phyloP scores from a whole-genome alignment of 176 grass and related monocot genomes.

The Aegilops longissima region DNA sequence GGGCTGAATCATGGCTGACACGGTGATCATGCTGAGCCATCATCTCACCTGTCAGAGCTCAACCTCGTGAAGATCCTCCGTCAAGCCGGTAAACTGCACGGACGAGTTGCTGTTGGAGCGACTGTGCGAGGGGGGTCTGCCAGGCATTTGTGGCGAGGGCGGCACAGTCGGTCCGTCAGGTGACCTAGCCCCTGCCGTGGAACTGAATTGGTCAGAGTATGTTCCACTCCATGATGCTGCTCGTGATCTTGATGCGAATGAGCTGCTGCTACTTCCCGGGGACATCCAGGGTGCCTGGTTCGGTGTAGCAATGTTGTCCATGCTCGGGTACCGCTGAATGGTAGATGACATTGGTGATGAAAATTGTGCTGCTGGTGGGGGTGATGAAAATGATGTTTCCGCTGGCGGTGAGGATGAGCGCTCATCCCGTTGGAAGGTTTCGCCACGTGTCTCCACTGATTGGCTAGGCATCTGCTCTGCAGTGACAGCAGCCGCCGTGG shows the following conservation, averaged over 20 bases:
- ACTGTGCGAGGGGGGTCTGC: constrained; percentile 18
- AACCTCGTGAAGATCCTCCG: constrained; percentile 74
- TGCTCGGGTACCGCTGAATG: constrained; percentile 70
- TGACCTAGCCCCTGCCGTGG: constrained; percentile 13
- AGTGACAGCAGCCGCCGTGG: constrained; percentile 29
- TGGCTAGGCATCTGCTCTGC: constrained; percentile 44
- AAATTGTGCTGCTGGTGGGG: constrained; percentile 42
- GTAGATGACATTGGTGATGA: constrained; percentile 48
- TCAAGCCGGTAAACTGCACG: constrained; percentile 42
- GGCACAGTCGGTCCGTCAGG: constrained; percentile 27
- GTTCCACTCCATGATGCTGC: constrained; percentile 89
- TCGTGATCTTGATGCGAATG: constrained; percentile 49
- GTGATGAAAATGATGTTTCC: constrained; percentile 56
- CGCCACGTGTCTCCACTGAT: constrained; percentile 39
- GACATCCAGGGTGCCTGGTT: constrained; percentile 35
- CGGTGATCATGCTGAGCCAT: neutral
- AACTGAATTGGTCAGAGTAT: constrained; percentile 51
- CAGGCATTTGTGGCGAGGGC: constrained; percentile 43
- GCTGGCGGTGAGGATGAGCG: constrained; percentile 41
- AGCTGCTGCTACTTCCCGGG: constrained; percentile 26
- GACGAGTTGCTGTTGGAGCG: constrained; percentile 52
- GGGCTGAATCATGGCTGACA: neutral
- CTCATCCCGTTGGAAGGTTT: constrained; percentile 43
- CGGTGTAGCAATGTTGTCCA: constrained; percentile 57
- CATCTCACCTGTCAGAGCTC: constrained; percentile 42